These are phyloP conservation scores for Leersia perrieri DNA, from an alignment of 176 grass and related monocot species.

Conservation along the genomic window DNA sequence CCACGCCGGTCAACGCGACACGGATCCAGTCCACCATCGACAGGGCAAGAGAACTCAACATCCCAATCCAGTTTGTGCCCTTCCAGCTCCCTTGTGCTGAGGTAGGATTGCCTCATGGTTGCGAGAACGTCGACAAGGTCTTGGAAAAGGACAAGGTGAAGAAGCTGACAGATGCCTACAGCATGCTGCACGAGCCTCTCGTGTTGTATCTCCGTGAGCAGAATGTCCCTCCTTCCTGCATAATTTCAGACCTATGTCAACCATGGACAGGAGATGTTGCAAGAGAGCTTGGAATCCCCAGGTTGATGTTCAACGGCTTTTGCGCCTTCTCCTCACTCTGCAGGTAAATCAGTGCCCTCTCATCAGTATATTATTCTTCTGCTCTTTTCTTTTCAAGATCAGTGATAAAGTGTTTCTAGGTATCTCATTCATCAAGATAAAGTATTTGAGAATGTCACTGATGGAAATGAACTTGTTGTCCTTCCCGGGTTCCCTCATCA, in stretches of 20 bases:
- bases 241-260: slow-evolving; percentile 47
- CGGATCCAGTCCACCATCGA: slow-evolving; percentile 41
- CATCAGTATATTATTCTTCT: not conserved
- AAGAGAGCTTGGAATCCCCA: slow-evolving; percentile 56
- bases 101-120: slow-evolving; percentile 40
- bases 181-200: slow-evolving; percentile 18
- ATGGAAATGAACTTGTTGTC: slow-evolving; percentile 11
- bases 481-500: slow-evolving; percentile 20
- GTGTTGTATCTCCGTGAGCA: slow-evolving; percentile 23
- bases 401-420: not conserved
- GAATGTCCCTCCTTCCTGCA: slow-evolving; percentile 30
- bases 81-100: slow-evolving; percentile 39
- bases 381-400: not conserved
- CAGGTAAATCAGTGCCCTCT: not conserved
- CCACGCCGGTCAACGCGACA: slow-evolving; percentile 33
- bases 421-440: slow-evolving; percentile 24
- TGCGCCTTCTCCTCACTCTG: slow-evolving; percentile 40
- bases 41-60: slow-evolving; percentile 13
- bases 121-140: slow-evolving; percentile 37
- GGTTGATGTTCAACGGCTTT: slow-evolving; percentile 48
- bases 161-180: slow-evolving; percentile 22
- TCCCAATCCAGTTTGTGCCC: slow-evolving; percentile 44
- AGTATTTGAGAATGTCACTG: not conserved
- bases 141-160: not conserved
- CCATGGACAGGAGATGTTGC: slow-evolving; percentile 55